Percentiles rank a stretch among this genome's conserved stretches.
These are phyloP conservation scores for Viola odorata DNA, from an alignment of 345 rosid genomes.

Conservation along the genomic window DNA sequence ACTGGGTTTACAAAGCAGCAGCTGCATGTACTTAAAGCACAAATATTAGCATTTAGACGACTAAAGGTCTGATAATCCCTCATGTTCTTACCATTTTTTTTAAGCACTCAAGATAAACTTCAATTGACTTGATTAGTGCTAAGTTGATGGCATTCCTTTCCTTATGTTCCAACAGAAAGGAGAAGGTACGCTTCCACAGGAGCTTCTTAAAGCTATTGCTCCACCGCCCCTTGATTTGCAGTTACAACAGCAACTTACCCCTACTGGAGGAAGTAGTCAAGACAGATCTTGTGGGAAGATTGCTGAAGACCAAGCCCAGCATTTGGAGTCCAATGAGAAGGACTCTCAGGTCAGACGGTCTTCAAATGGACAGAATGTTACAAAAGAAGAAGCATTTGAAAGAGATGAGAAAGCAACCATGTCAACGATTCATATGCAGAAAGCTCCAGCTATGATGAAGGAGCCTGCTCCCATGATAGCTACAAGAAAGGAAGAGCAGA, in stretches of 20 bases:
- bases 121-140: constrained; percentile 5
- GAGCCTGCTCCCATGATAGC: constrained; percentile 39
- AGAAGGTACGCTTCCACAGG: constrained; percentile 85
- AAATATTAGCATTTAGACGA: constrained; percentile 92
- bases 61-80: constrained; percentile 55
- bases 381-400: constrained; percentile 55
- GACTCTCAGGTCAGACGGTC: constrained; percentile 44
- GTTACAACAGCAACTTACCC: constrained; percentile 44
- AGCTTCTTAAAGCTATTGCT: constrained; percentile 85
- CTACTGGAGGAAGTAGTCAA: constrained; percentile 51
- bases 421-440: constrained; percentile 39
- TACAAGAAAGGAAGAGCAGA: constrained; percentile 74
- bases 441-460: constrained; percentile 40
- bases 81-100: constrained; percentile 1
- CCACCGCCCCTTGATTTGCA: constrained; percentile 88
- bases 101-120: background rate
- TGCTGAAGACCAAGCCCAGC: constrained; percentile 54
- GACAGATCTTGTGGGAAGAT: constrained; percentile 54
- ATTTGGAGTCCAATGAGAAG: constrained; percentile 52
- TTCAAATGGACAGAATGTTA: constrained; percentile 34
- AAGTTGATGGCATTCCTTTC: background rate
- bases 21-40: constrained; percentile 96
- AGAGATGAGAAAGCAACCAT: constrained; percentile 57
- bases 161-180: constrained; percentile 62
- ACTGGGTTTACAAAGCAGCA: constrained; percentile 87